Conservation (phyloP, 1,284 basidiomycete genomes). For the Apiotrichum mycotoxinovorans region DNA sequence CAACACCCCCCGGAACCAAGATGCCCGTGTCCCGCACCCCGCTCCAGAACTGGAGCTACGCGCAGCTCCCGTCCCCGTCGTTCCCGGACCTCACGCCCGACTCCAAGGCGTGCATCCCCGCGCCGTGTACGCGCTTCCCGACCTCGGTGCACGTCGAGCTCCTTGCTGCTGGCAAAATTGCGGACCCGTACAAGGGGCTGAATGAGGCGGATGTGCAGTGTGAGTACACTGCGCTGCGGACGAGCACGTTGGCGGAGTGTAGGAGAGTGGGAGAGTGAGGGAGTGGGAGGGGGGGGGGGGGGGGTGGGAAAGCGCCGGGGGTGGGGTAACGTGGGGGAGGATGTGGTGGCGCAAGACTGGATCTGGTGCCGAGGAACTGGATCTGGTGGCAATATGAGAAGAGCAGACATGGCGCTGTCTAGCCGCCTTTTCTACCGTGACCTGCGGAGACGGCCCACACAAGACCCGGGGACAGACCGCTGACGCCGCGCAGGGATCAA, state of each 20-base stretch:
- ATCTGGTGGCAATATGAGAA: too few species aligned
- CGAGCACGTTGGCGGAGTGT: neutral
- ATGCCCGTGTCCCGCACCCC: neutral
- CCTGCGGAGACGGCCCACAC: too few species aligned
- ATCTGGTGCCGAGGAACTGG: too few species aligned
- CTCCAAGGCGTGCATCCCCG: neutral
- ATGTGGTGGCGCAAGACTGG: too few species aligned
- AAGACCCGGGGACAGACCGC: neutral
- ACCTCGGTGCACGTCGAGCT: slow-evolving; percentile 83
- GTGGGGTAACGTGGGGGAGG: too few species aligned
- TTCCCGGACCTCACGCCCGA: neutral
- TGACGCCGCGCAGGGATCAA: slow-evolving; percentile 65
- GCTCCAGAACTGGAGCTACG: neutral
- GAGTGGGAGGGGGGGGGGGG: too few species aligned
- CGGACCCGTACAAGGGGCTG: slow-evolving; percentile 71
- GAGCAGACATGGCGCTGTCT: too few species aligned
- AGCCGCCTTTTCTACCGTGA: too few species aligned
- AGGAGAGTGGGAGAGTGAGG: too few species aligned
- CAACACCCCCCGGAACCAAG: too few species aligned
- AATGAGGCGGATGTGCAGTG: slow-evolving; percentile 88
- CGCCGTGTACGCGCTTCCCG: slow-evolving; percentile 53
- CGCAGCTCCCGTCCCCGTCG: neutral
- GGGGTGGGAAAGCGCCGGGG: too few species aligned
- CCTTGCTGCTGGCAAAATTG: slow-evolving; percentile 64
- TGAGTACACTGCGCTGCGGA: slow-evolving; percentile 34